Evolutionary conservation across 2,329 filamentous ascomycete genomes (phyloP).

Genomic region (Alternaria infectoria): DNA sequence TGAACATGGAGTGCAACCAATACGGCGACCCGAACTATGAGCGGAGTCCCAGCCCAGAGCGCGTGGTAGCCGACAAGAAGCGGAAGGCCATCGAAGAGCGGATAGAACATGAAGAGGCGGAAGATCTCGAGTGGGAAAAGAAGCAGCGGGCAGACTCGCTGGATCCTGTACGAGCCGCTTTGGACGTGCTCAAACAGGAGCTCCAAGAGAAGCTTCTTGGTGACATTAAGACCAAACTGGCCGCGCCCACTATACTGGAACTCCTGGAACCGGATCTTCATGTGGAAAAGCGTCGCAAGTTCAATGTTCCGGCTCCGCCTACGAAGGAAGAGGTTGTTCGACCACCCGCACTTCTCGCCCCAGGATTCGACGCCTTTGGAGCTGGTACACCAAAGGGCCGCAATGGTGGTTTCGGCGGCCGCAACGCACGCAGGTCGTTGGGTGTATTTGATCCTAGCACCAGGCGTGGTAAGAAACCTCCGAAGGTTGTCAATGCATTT

Average conservation of each 20-base stretch:
- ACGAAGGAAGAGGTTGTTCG: conserved; percentile 64
- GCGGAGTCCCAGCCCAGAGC: conserved; percentile 59
- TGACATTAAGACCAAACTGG: conserved; percentile 87
- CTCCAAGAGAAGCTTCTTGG: conserved; percentile 85
- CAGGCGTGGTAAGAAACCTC: conserved; percentile 47
- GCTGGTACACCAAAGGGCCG: conserved; percentile 67
- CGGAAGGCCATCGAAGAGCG: conserved; percentile 71
- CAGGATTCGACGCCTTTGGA: conserved; percentile 65
- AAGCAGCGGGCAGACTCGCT: conserved; percentile 83
- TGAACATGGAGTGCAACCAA: conserved; percentile 85
- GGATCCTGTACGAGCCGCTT: conserved; percentile 86
- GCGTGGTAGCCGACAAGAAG: conserved; percentile 56
- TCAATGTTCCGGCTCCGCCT: conserved; percentile 75
- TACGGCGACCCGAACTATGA: conserved; percentile 70
- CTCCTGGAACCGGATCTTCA: conserved; percentile 85
- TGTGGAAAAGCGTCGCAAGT: conserved; percentile 75
- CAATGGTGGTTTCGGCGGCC: conserved; percentile 48
- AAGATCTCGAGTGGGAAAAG: conserved; percentile 89
- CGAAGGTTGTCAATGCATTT: conserved; percentile 54
- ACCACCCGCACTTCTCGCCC: conserved; percentile 60
- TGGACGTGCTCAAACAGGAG: conserved; percentile 78
- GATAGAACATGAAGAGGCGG: conserved; percentile 73
- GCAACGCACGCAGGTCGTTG: conserved; percentile 49
- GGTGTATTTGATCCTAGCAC: conserved; percentile 54
- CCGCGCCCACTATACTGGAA: conserved; percentile 78